Conservation (phyloP, 306 rosid species). For the Leucaena leucocephala region DNA sequence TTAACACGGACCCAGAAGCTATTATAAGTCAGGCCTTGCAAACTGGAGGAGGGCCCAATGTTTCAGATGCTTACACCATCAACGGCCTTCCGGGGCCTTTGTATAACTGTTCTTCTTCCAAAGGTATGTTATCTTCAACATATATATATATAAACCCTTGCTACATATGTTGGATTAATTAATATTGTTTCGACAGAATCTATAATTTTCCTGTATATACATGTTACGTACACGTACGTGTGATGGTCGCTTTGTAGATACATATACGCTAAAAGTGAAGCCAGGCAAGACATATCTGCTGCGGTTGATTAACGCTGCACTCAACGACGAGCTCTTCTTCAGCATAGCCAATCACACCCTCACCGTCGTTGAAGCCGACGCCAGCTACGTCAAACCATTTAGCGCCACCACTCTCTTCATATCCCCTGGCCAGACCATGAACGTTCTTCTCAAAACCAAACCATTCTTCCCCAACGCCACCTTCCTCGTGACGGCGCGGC, state of each 20-base stretch:
- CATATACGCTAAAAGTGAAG: constrained; percentile 71
- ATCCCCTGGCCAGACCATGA: constrained; percentile 79
- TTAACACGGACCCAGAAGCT: constrained; percentile 75
- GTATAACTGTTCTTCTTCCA: constrained; percentile 72
- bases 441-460: constrained; percentile 63
- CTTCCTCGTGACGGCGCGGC: constrained; percentile 63
- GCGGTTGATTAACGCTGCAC: constrained; percentile 85
- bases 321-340: constrained; percentile 84
- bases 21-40: constrained; percentile 81
- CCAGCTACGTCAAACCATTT: constrained; percentile 72
- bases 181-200: too few relatives aligned
- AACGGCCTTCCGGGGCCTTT: constrained; percentile 81
- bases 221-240: neutral
- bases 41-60: constrained; percentile 80
- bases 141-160: too few relatives aligned
- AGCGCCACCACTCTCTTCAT: constrained; percentile 51
- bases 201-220: too few relatives aligned
- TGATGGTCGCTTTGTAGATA: constrained; percentile 41
- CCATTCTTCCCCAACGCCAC: constrained; percentile 61
- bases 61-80: constrained; percentile 83
- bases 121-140: constrained; percentile 44
- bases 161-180: too few relatives aligned
- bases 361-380: constrained; percentile 77
- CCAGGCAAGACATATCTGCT: constrained; percentile 77
- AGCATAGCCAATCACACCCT: constrained; percentile 73